Conservation (phyloP, 2,329 filamentous ascomycete genomes). For the Phoma sp. region DNA sequence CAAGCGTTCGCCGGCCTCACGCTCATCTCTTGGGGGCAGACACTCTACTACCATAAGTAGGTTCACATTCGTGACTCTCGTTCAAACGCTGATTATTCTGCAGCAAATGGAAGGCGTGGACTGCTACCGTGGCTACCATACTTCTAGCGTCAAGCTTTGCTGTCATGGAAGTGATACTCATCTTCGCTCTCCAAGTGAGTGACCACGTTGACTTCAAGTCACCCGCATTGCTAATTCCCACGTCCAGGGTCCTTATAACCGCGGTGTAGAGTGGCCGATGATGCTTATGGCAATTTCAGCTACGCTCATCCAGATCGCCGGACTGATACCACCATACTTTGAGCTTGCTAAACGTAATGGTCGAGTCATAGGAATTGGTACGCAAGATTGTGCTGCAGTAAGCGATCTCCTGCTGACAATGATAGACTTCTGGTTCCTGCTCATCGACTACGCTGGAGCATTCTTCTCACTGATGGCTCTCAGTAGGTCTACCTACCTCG, state of each 20-base stretch:
- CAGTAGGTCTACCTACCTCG: conserved; percentile 48
- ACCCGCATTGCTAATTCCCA: not conserved
- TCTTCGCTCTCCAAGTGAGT: conserved; percentile 63
- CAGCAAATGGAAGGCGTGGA: conserved; percentile 59
- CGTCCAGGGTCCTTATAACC: conserved; percentile 60
- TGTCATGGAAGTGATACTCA: conserved; percentile 63
- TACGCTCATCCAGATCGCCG: conserved; percentile 63
- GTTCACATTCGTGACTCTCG: not conserved
- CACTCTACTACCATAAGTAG: conserved; percentile 60
- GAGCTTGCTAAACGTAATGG: conserved; percentile 69
- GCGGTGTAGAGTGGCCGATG: conserved; percentile 62
- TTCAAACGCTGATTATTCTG: conserved; percentile 13
- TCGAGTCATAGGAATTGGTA: conserved; percentile 67
- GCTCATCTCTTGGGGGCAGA: conserved; percentile 61
- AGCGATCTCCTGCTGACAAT: conserved; percentile 5
- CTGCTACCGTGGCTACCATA: conserved; percentile 53
- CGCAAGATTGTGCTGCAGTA: conserved; percentile 30
- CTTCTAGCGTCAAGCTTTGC: conserved; percentile 56
- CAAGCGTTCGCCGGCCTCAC: conserved; percentile 61
- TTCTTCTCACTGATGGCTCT: conserved; percentile 70
- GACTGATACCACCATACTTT: conserved; percentile 67
- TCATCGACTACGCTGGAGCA: conserved; percentile 67
- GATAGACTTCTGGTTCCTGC: conserved; percentile 63
- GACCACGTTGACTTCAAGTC: not conserved
- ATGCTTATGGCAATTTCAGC: conserved; percentile 66